Conservation (phyloP, 2,329 filamentous ascomycete species). For the Fusarium graminum region DNA sequence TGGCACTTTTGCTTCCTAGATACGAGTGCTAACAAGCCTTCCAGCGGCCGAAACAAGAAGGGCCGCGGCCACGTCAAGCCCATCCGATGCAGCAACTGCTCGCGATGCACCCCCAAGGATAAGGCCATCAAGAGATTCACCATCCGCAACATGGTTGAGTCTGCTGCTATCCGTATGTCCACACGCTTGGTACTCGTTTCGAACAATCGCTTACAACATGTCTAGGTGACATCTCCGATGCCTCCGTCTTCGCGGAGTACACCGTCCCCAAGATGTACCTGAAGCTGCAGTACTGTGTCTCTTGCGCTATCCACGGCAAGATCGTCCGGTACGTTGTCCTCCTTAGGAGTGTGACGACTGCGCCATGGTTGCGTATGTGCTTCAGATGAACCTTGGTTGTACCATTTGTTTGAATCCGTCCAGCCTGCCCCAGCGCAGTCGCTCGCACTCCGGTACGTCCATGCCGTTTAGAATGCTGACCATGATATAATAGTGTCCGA, state of each 20-base stretch:
- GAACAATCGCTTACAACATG: conserved; percentile 34
- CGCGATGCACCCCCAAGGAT: conserved; percentile 95
- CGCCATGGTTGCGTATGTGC: conserved; percentile 61
- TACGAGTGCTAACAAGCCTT: conserved; percentile 36
- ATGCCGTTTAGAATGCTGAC: conserved; percentile 55
- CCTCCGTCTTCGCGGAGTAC: conserved; percentile 99
- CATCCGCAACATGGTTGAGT: conserved; percentile 99
- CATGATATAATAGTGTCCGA: conserved; percentile 80
- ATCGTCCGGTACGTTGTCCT: conserved; percentile 95
- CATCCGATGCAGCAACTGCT: conserved; percentile 83
- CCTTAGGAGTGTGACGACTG: conserved; percentile 70
- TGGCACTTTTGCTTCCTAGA: not conserved
- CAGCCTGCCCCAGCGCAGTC: conserved; percentile 33
- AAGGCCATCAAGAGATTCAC: conserved; percentile 99
- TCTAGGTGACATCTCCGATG: conserved; percentile 99
- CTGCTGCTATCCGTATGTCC: conserved; percentile 96
- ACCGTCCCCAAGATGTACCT: conserved; percentile 99
- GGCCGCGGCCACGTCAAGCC: conserved; percentile 99
- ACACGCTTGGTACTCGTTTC: no score
- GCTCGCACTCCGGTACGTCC: conserved; percentile 46
- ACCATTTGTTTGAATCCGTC: conserved; percentile 52
- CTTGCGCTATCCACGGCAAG: conserved; percentile 99
- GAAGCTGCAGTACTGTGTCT: conserved; percentile 99
- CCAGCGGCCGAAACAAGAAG: conserved; percentile 99
- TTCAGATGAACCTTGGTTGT: conserved; percentile 73